Base-by-base conservation (phyloP, 2,329 filamentous ascomycete genomes). In the Fusarium falciforme region DNA sequence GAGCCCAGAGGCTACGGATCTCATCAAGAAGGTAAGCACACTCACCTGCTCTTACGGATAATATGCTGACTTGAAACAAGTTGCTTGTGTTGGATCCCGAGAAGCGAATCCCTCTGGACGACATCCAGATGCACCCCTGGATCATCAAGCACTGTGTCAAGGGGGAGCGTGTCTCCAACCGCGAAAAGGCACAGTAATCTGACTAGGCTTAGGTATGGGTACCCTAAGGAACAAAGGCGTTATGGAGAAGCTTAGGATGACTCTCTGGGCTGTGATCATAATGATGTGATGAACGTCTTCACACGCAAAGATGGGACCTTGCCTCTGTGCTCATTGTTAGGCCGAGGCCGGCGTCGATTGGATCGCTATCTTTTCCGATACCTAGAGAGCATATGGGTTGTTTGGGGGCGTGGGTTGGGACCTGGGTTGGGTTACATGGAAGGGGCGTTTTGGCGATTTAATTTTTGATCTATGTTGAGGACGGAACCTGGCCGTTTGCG, bases 61-160 rank as follows among this genome's bases (percentile, higher is more conserved):
- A n/a, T 20, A 57, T 20, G 62, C 79, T 82, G 66, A 82, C 73
- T 66, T 54, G n/a, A 55, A n/a, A 22, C 57, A 82, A 93, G 94
- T 87, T 98, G 42, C 90, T 99, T 49, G 94, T 98, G 22, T 89
- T 98, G 65, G 95, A 98, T 80, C 96, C 96, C 0, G 94, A 97
- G 79, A 98, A 98, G 87, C 89, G 96, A 74, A 93, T 99, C 77
- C 90, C 95, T 5, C 89, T 99, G 12, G 95, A 98, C 17, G 92
- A 97, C 68, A 93, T 98, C 40, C 92, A 96, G 82, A 88, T 89
- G 61, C 96, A 98, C 82, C 96, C 96, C 20, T 99, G 96, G 96
- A 98, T 99, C 79, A 82, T 98, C 76, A 98, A 98, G 87, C 94
- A 98, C 83, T 98, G 96, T 82, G 88, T 93, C 74, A 91, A 90